Percentiles rank a stretch among this genome's conserved stretches.
phyloP scores from a whole-genome alignment of 2,329 filamentous ascomycete species.

The Trichoderma brevicompactum region DNA sequence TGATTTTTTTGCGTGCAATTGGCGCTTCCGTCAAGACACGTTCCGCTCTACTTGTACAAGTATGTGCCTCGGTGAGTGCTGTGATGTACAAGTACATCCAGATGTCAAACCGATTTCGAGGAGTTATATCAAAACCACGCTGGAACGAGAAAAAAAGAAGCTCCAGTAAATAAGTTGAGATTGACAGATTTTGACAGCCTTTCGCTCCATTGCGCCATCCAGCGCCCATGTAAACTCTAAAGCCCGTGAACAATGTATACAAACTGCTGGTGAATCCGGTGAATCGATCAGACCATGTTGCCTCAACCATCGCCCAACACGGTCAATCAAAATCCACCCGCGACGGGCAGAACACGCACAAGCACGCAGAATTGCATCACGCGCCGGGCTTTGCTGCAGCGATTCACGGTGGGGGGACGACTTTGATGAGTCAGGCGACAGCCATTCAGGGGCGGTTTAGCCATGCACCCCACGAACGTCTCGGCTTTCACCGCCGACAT shows the following conservation, averaged over 20 bases:
- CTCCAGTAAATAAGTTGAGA: too few relatives aligned
- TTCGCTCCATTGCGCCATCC: background rate
- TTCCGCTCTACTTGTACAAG: background rate
- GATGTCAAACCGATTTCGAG: too few relatives aligned
- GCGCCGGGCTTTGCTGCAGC: slow-evolving; percentile 19
- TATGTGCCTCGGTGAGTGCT: slow-evolving; percentile 15
- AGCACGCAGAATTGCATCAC: slow-evolving; percentile 29
- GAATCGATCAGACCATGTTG: slow-evolving; percentile 6
- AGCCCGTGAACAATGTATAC: background rate
- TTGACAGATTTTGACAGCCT: too few relatives aligned
- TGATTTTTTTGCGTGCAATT: slow-evolving; percentile 15
- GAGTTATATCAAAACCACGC: too few relatives aligned
- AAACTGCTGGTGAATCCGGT: background rate
- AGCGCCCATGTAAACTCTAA: background rate
- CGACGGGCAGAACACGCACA: slow-evolving; percentile 16
- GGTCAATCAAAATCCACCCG: background rate
- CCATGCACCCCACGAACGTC: slow-evolving; percentile 26
- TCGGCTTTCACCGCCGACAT: slow-evolving; percentile 24
- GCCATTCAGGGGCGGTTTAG: slow-evolving; percentile 23
- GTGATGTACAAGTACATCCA: background rate
- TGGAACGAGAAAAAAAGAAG: too few relatives aligned
- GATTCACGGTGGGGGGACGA: slow-evolving; percentile 18
- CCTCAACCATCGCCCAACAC: background rate
- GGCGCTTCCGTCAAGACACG: slow-evolving; percentile 15
- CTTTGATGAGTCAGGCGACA: slow-evolving; percentile 27